A percentile compares a stretch with the other conserved stretches of the same genome.
phyloP scores from a whole-genome alignment of 371 early-diverging fungal species.

The Gilbertella persicaria region DNA sequence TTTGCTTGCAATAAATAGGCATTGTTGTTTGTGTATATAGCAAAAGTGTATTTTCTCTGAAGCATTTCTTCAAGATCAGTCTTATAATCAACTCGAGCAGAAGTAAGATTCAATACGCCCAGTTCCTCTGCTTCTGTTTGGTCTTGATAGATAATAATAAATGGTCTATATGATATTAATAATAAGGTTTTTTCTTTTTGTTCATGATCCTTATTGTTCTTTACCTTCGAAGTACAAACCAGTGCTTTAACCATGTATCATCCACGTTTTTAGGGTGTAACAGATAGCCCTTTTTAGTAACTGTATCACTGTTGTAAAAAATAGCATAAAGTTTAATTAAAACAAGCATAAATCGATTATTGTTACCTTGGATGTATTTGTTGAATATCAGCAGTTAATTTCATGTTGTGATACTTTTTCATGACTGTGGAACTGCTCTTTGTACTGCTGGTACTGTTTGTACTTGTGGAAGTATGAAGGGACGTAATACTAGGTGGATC shows the following conservation, averaged over 20 bases:
- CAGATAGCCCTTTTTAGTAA: slow-evolving; percentile 57
- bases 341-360: slow-evolving; percentile 32
- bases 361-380: slow-evolving; percentile 27
- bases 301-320: slow-evolving; percentile 39
- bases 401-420: slow-evolving; percentile 16
- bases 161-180: slow-evolving; percentile 50
- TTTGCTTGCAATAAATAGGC: slow-evolving; percentile 72
- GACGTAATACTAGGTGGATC: slow-evolving; percentile 27
- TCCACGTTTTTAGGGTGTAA: slow-evolving; percentile 42
- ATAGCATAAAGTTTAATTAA: slow-evolving; percentile 27
- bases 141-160: slow-evolving; percentile 69
- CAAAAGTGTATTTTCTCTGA: slow-evolving; percentile 63
- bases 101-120: slow-evolving; percentile 66
- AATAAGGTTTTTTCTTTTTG: background rate
- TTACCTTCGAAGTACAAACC: slow-evolving; percentile 47
- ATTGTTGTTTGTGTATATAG: slow-evolving; percentile 72
- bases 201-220: background rate
- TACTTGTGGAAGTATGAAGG: slow-evolving; percentile 13
- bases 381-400: slow-evolving; percentile 27
- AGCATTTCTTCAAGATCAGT: slow-evolving; percentile 50
- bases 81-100: slow-evolving; percentile 66
- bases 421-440: slow-evolving; percentile 4
- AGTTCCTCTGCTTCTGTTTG: slow-evolving; percentile 60
- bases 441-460: slow-evolving; percentile 19
- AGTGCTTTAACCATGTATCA: slow-evolving; percentile 35